Conservation (phyloP, 2,329 filamentous ascomycete genomes). For the Apiospora pterosperma region DNA sequence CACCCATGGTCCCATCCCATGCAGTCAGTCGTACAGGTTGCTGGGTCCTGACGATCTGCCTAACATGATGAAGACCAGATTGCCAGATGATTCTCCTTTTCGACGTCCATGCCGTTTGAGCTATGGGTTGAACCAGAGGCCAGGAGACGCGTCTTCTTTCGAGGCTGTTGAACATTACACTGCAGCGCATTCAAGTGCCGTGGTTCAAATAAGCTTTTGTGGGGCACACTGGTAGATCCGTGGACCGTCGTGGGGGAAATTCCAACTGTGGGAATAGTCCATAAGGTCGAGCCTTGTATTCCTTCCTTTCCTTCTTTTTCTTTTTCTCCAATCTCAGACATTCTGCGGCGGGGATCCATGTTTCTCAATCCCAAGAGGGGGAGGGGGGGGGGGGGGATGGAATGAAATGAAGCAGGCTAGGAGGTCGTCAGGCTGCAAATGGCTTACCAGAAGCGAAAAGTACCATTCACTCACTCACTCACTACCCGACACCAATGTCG, state of each 20-base stretch:
- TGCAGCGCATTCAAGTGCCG: not conserved
- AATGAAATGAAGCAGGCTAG: not conserved
- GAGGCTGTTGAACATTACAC: slow-evolving; percentile 1
- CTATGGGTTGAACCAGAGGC: not conserved
- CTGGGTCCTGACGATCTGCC: not conserved
- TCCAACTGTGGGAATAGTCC: no score
- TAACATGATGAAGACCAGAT: not conserved
- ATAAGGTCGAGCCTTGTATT: no score
- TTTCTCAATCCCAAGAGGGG: not conserved
- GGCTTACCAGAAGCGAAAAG: not conserved
- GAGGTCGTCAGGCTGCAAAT: not conserved
- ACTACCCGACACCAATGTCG: not conserved
- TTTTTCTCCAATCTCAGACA: not conserved
- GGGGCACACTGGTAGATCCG: not conserved
- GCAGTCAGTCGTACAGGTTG: not conserved
- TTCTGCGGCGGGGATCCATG: not conserved
- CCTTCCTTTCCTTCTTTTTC: no score
- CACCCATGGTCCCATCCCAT: not conserved
- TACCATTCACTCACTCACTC: not conserved
- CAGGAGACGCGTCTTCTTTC: not conserved
- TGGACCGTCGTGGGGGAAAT: slow-evolving; percentile 2
- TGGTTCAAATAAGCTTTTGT: slow-evolving; percentile 6
- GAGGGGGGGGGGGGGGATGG: no score
- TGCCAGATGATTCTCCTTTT: not conserved
- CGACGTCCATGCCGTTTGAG: not conserved